Base-by-base conservation (phyloP, 2,329 filamentous ascomycete species). In the Exophiala spinifera region DNA sequence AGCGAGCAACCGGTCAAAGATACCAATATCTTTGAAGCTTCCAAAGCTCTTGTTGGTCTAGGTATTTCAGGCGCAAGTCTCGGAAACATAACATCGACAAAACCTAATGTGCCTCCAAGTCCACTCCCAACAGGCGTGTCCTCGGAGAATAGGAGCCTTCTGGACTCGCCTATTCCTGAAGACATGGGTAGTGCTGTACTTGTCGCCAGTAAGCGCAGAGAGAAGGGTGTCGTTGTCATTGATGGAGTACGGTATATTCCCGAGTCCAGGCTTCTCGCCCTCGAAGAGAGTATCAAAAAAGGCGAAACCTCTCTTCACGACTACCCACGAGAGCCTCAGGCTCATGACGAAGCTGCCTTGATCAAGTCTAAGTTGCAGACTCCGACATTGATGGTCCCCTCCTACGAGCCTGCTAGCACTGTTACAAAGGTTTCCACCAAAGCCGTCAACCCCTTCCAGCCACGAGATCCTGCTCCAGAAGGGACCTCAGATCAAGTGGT, bases 141-240 rank as follows among this genome's bases (percentile, higher is more conserved):
- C 17, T 36, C 14, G n/a, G 19, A 40, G 8, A 37, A 17, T 23
- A 50, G 47, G 13, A 53, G 49, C 51, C 42, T 55, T 15, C 44
- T 57, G 49, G 55, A 55, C 28, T 57, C 57, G 17, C 55, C 57
- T 3, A 55, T 57, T 25, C 37, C 46, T 6, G 49, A 55, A 20
- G 25, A 55, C 23, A 42, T 52, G 17, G 37, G 25, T 31, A 48
- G 43, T 10, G 17, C 51, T 23, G 37, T 49, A 3, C 46, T 56
- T 28, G 19, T 55, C 19, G 42, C 49, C 13, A 15, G 33, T 31
- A 21, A 42, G 7, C 33, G 23, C 48, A 51, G 51, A 14, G 23
- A 39, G 36, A 39, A 39, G 7, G 36, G 17, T 11, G 39, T 58
- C 19, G 19, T 59, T 17, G n/a, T 51, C 15, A 25, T 59, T 37